Evolutionary conservation across 441 rosid genomes (phyloP).

Genomic region (Iberis amara): DNA sequence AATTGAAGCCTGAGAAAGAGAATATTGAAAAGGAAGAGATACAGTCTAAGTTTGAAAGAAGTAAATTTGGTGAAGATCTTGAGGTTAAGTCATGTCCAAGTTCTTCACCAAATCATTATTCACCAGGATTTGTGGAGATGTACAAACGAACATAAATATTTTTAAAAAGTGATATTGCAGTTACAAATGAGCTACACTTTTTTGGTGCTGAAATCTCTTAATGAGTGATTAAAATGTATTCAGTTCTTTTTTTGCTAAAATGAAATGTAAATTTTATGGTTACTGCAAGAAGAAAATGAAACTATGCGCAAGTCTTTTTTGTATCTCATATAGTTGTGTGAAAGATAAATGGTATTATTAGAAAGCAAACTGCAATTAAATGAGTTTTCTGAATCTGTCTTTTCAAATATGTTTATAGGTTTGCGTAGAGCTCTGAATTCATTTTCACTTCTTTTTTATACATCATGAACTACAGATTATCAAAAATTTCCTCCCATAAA

Average conservation of each 20-base stretch:
- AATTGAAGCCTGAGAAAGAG: slow-evolving; percentile 37
- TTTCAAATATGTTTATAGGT: too few relatives aligned
- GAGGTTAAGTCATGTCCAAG: slow-evolving; percentile 32
- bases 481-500: too few relatives aligned
- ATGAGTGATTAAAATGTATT: slow-evolving; percentile 13
- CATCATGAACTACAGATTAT: too few relatives aligned
- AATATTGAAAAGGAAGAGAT: slow-evolving; percentile 30
- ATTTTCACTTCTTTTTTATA: too few relatives aligned
- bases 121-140: slow-evolving; percentile 20
- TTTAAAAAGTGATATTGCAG: background rate
- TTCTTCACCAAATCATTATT: slow-evolving; percentile 27
- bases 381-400: too few relatives aligned
- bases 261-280: background rate
- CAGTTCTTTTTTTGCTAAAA: background rate
- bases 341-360: background rate
- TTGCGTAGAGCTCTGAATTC: too few relatives aligned
- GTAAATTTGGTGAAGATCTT: slow-evolving; percentile 24
- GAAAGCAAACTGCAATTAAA: too few relatives aligned
- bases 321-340: background rate
- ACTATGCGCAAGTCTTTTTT: background rate
- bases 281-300: background rate
- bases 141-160: slow-evolving; percentile 27
- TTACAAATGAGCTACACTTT: slow-evolving; percentile 8
- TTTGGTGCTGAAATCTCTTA: slow-evolving; percentile 20
- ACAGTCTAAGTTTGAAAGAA: slow-evolving; percentile 27